Evolutionary conservation across 805 yeast species (phyloP), one percentile per base, ranked within the genome.

Genomic region (Wickerhamomyces queroliae): DNA sequence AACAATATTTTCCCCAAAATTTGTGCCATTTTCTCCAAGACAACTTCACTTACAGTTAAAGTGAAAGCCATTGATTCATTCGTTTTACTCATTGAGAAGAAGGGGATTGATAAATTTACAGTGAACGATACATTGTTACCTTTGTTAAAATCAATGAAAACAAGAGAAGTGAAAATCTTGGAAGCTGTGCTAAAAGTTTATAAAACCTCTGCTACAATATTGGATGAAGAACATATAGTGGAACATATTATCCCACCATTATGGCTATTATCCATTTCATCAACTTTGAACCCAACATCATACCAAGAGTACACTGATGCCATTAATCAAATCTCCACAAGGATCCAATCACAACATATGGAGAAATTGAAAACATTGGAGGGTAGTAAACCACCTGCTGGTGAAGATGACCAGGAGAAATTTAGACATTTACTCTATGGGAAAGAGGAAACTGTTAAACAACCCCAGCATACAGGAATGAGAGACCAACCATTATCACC

Each of bases 61-160:
- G 65, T 83, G 15, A 70, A 76, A 13, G 76, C 93, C 2, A 67
- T 88, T 18, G 63, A 69, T 16, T 70, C 85, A 1, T 79, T 89
- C 49, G 69, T 74, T 12, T 53, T 64, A 35, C 61, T 89, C 51
- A 72, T 85, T 15, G 72, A 67, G 17, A 65, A 70, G 17, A 78
- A 79, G 44, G 72, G 78, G 6, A 69, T 89, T 38, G 96, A 90
- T 50, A 78, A 77, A 47, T 72, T 76, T 38, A 75, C 84, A 2
- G 75, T 89, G 25, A 69, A 71, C 26, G 97, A 91, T 36, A 86
- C 83, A 39, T 66, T 93, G 28, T 61, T 93, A n/a, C 96, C 96
- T 0, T 62, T 91, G 18, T 66, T 91, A 41, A 74, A 75, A 49
- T 75, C 77, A 13, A 74, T 87, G 72, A 87, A 87, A 57, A 81